Conservation (phyloP, 2,329 filamentous ascomycete species). For the Chrysosporium queenslandicum region DNA sequence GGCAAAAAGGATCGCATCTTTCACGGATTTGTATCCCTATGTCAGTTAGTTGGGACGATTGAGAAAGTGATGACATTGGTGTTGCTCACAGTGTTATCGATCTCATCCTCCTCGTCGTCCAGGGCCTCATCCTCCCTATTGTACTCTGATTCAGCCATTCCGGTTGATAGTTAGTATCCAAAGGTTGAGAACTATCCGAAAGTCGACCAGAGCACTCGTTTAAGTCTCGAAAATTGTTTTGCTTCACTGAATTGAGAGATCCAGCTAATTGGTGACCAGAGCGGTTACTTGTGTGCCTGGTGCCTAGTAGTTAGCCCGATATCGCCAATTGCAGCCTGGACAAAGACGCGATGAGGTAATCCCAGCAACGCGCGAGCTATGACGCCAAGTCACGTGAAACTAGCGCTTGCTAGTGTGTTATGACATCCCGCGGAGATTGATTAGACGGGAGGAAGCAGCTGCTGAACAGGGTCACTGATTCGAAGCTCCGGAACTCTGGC, state of each 20-base stretch:
- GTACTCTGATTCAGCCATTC: slow-evolving; percentile 30
- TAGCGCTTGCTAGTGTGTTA: no score
- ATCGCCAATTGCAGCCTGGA: slow-evolving; percentile 2
- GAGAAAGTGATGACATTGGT: background rate
- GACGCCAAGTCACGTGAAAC: slow-evolving; percentile 12
- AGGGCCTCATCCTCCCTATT: slow-evolving; percentile 32
- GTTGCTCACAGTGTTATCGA: slow-evolving; percentile 35
- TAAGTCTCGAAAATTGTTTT: no score
- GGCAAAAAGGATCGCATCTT: slow-evolving; percentile 96
- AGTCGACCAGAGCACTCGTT: no score
- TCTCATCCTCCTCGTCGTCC: slow-evolving; percentile 38
- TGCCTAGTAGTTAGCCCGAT: background rate
- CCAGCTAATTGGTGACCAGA: no score
- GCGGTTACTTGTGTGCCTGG: background rate
- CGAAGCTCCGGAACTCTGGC: background rate
- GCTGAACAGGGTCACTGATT: no score
- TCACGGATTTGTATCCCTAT: slow-evolving; percentile 79
- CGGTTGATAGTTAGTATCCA: slow-evolving; percentile 9
- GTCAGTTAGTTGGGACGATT: slow-evolving; percentile 1
- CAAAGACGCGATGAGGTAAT: background rate
- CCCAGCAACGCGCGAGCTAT: background rate
- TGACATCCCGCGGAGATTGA: slow-evolving; percentile 1
- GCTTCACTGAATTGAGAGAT: no score
- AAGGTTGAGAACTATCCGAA: background rate
- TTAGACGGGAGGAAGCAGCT: background rate